phyloP scores from a whole-genome alignment of 1,139 yeast species.

The Blastobotrys proliferans region DNA sequence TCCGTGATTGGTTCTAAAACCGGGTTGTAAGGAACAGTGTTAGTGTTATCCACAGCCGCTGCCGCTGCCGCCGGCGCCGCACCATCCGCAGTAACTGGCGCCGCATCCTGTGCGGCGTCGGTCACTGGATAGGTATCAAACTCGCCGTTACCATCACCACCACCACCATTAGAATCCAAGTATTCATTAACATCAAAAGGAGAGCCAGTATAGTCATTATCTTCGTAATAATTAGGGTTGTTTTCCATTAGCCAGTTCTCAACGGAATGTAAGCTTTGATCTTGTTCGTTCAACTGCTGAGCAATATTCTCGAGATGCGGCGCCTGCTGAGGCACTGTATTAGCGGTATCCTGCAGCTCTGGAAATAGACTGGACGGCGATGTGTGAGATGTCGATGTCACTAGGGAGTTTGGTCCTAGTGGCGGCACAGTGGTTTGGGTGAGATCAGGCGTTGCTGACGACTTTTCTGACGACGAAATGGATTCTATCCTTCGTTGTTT shows the following conservation, averaged over 20 bases:
- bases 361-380: too few species aligned
- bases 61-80: neutral
- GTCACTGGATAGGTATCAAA: neutral
- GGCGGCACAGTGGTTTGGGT: neutral
- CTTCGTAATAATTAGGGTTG: neutral
- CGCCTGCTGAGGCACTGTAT: too few species aligned
- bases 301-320: too few species aligned
- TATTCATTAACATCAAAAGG: slow-evolving; percentile 10
- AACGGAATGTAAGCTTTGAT: slow-evolving; percentile 4
- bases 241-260: slow-evolving; percentile 9
- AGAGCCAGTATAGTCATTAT: neutral
- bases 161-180: neutral
- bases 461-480: too few species aligned
- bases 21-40: neutral
- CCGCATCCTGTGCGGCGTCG: neutral
- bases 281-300: slow-evolving; percentile 1
- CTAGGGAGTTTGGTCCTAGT: neutral
- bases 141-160: neutral
- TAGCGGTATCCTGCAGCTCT: too few species aligned
- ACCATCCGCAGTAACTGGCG: neutral
- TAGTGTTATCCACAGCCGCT: neutral
- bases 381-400: neutral
- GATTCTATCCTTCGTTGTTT: slow-evolving; percentile 9
- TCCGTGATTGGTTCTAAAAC: neutral
- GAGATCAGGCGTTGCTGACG: neutral